Base-by-base conservation (phyloP, 331 rosid species). In the Rosa hybrid region DNA sequence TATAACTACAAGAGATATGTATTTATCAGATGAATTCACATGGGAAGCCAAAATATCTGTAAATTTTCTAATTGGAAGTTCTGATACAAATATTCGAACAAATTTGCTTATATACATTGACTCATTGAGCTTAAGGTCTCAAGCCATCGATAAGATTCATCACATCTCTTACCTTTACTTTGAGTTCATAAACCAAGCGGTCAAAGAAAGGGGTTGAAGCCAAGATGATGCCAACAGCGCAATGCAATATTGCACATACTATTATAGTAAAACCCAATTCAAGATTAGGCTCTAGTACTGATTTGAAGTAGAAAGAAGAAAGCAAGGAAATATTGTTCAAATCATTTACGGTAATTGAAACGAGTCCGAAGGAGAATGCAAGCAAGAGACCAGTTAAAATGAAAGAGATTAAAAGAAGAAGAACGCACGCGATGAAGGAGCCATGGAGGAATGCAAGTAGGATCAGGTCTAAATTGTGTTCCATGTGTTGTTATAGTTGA, bases 401-500 rank as follows among this genome's bases (percentile, higher is more conserved):
- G 56, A 75, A 1, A 60, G 84, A 82, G 79, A 87, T 78, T 34
- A 56, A 34, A 1, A 86, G 9, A 71, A 90, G 86, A 9, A 92
- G 87, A 57, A 88, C 50, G 68, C 60, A 78, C 71, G 86, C 85
- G 25, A 94, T 84, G 80, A 92, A 80, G 1, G 89, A 84, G 74
- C 84, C 97, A 44, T 92, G 89, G 60, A 92, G 87, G 72, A 87
- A 78, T 5, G 92, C 84, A 38, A 92, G 77, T 38, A 89, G 83
- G 75, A 94, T 34, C 73, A 89, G 92, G 77, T 91, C 92, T 65
- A 89, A 71, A 78, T 87, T 89, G 16, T 89, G 84, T 18, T 83
- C 80, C 95, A 88, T 91, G 49, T 46, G 25, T 38, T 53, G 70
- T 8, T 46, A 67, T 44, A 62, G 64, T 27, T 53, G 70, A 42